Conservation (phyloP, 306 rosid genomes). For the Prunus salicina region DNA sequence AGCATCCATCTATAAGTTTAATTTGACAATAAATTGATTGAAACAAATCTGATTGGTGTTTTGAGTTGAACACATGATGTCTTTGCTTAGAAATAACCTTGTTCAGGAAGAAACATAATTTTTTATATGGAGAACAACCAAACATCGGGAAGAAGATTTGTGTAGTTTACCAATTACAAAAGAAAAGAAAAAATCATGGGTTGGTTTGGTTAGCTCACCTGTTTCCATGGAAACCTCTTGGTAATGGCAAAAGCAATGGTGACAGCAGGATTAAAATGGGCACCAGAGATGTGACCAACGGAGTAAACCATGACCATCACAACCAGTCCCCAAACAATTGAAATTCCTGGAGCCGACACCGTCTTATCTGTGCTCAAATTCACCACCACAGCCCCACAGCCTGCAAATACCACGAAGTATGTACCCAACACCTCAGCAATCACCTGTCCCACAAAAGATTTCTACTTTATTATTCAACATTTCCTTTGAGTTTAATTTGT, state of each 20-base stretch:
- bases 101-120: not conserved
- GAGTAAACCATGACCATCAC: slow-evolving; percentile 65
- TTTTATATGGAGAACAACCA: not conserved
- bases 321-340: slow-evolving; percentile 68
- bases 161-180: not conserved
- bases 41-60: not conserved
- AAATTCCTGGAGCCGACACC: slow-evolving; percentile 62
- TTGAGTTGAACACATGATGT: not conserved
- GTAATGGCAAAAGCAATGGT: slow-evolving; percentile 74
- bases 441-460: slow-evolving; percentile 36
- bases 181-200: not conserved
- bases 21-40: not conserved
- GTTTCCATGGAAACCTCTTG: slow-evolving; percentile 55
- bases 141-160: not conserved
- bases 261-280: slow-evolving; percentile 88
- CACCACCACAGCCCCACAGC: slow-evolving; percentile 70
- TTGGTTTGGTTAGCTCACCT: slow-evolving; percentile 45
- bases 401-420: slow-evolving; percentile 73
- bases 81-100: not conserved
- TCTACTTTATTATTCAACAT: not conserved
- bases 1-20: not conserved
- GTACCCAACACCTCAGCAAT: slow-evolving; percentile 78
- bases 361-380: slow-evolving; percentile 31
- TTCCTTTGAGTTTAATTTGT: not conserved
- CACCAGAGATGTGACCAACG: slow-evolving; percentile 86